Evolutionary conservation across 2,329 filamentous ascomycete species (phyloP), one percentile per base, ranked within the genome.

Genomic region (Endoconidiophora laricicola): DNA sequence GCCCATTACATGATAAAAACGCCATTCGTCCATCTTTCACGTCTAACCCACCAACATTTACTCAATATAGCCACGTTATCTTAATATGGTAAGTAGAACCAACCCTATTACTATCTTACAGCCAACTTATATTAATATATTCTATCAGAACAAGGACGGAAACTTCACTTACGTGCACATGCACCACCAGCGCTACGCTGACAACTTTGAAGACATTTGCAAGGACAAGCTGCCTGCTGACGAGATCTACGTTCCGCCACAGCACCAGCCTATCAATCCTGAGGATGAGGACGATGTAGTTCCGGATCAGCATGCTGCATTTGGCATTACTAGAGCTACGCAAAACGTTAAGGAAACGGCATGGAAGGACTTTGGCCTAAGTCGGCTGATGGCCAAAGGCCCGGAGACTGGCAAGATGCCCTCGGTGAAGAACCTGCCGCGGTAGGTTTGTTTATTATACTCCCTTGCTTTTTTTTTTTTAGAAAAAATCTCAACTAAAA

Each of bases 281-380:
- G 85, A 91, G 63, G 85, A 91, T 62, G 84, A 91, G 65, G 86
- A 91, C 60, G 85, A 91, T 60, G 82, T 91, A 3, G 85, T 91
- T 3, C 85, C 86, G 0, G 84, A 91, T 63, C 85, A 91, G 66
- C 85, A 91, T 61, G 85, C 85, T 10, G 86, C 85, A 0, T 91
- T 91, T 62, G 86, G 85, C 38, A 91, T 93, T 58, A 79, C 85
- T 63, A 76, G 83, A 57, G 85, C 85, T 7, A 88, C 83, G 14
- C 81, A 86, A 65, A 74, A 74, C 55, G 72, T 70, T 57, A 74
- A 73, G 58, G 83, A 87, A 65, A 72, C 81, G 1, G 79, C 78
- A 6, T 93, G 85, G 85, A 81, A 81, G 60, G 85, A 91, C 60
- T 66, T 90, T 5, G 82, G 83, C 0, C 67, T 91, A n/a, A 71